Percentiles rank a stretch among this genome's conserved stretches.
phyloP scores from a whole-genome alignment of 2,329 filamentous ascomycete species.

The Pseudogymnoascus sp. region DNA sequence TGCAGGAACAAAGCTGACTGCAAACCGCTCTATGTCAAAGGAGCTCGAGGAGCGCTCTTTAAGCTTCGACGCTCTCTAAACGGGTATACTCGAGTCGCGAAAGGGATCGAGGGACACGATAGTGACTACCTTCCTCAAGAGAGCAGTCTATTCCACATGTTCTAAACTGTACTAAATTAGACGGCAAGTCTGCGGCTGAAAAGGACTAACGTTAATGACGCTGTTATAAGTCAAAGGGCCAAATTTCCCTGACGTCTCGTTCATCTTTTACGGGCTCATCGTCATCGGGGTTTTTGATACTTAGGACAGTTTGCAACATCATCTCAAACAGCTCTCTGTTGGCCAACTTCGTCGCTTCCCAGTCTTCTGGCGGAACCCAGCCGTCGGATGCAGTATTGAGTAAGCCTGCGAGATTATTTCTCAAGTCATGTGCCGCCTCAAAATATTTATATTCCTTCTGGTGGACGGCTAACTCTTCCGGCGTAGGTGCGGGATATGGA shows the following conservation, averaged over 20 bases:
- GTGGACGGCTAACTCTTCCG: constrained; percentile 17
- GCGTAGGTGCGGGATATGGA: constrained; percentile 20
- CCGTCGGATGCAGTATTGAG: constrained; percentile 18
- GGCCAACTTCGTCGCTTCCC: constrained; percentile 15
- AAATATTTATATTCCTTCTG: constrained; percentile 17
- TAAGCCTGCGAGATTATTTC: constrained; percentile 11
- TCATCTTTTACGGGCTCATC: neutral
- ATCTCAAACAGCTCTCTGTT: constrained; percentile 12
- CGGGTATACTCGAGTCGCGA: constrained; percentile 16
- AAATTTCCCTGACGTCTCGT: neutral
- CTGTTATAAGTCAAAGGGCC: neutral
- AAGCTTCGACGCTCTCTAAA: constrained; percentile 24
- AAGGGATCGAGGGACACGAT: neutral
- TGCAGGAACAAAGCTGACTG: constrained; percentile 11
- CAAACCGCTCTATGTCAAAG: constrained; percentile 22
- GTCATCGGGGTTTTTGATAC: neutral
- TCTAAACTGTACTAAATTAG: too few relatives aligned
- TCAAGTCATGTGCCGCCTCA: constrained; percentile 17
- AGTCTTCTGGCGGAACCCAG: constrained; percentile 20
- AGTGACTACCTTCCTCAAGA: neutral
- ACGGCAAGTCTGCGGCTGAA: too few relatives aligned
- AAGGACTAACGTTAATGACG: too few relatives aligned
- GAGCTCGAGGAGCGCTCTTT: constrained; percentile 25
- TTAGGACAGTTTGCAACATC: constrained; percentile 5
- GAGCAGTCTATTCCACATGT: neutral